phyloP scores from a whole-genome alignment of 2,329 filamentous ascomycete genomes.

The Aspergillus jensenii region DNA sequence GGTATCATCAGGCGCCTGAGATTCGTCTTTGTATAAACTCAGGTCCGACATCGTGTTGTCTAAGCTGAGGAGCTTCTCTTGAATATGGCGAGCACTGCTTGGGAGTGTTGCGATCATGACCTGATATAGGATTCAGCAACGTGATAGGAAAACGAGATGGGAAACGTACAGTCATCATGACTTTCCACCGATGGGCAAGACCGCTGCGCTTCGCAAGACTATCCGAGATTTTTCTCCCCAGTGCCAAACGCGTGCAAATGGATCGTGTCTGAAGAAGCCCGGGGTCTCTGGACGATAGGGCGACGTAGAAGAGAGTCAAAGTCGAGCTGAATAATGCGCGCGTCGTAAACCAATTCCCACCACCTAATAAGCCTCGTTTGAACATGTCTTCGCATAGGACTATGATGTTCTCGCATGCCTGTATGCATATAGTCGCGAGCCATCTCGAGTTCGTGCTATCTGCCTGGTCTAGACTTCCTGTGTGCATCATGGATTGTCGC shows the following conservation, averaged over 20 bases:
- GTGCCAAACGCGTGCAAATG: neutral
- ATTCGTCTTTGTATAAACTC: too few relatives aligned
- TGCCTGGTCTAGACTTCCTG: neutral
- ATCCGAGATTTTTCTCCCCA: neutral
- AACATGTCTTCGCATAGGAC: constrained; percentile 14
- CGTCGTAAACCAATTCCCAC: constrained; percentile 7
- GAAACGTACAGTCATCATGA: neutral
- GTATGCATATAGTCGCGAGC: constrained; percentile 6
- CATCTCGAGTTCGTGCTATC: neutral
- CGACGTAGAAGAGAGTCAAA: constrained; percentile 7
- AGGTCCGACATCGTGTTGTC: neutral
- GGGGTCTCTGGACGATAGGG: neutral
- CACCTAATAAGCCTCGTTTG: constrained; percentile 7
- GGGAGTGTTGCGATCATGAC: neutral
- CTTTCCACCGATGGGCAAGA: neutral
- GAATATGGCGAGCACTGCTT: neutral
- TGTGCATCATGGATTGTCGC: constrained; percentile 1
- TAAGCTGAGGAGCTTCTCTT: neutral
- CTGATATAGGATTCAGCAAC: neutral
- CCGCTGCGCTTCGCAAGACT: neutral
- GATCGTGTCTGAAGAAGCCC: neutral
- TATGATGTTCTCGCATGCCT: constrained; percentile 16
- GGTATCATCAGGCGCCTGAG: too few relatives aligned
- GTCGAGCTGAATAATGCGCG: constrained; percentile 7
- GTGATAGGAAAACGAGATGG: neutral